Conservation (phyloP, 2,329 filamentous ascomycete species). For the Colletotrichum destructivum region DNA sequence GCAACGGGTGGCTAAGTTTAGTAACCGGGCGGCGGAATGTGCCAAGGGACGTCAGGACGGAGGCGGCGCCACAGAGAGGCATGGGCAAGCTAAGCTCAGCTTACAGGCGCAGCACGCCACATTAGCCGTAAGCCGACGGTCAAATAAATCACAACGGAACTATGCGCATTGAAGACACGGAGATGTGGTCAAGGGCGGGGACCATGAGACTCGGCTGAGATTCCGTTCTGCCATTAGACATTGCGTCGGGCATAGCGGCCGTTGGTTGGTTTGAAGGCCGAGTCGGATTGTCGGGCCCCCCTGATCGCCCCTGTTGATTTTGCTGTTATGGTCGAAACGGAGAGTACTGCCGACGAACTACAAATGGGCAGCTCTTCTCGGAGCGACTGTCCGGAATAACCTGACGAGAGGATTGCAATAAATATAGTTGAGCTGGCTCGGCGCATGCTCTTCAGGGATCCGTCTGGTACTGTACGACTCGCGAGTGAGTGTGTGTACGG, state of each 20-base stretch:
- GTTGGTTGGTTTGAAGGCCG: background rate
- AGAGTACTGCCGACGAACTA: background rate
- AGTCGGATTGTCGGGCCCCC: background rate
- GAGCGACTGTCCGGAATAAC: background rate
- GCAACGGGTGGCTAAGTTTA: conserved; percentile 38
- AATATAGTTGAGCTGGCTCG: conserved; percentile 6
- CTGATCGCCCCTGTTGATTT: background rate
- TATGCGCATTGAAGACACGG: background rate
- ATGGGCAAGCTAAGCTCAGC: conserved; percentile 2
- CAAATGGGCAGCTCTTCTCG: background rate
- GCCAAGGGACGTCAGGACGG: background rate
- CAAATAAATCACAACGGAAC: background rate
- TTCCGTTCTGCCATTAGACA: background rate
- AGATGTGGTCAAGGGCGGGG: background rate
- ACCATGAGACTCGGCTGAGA: background rate
- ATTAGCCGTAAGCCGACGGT: conserved; percentile 15
- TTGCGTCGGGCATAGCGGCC: background rate
- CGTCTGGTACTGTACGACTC: background rate
- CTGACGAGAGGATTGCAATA: background rate
- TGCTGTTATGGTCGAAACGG: background rate
- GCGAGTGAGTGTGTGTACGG: background rate
- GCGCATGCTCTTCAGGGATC: background rate
- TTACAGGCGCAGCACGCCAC: conserved; percentile 8
- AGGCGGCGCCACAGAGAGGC: background rate
- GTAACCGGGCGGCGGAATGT: conserved; percentile 19